Evolutionary conservation across 225 moss, liverwort and hornwort genomes (phyloP).

Genomic region (Neckera pumila): DNA sequence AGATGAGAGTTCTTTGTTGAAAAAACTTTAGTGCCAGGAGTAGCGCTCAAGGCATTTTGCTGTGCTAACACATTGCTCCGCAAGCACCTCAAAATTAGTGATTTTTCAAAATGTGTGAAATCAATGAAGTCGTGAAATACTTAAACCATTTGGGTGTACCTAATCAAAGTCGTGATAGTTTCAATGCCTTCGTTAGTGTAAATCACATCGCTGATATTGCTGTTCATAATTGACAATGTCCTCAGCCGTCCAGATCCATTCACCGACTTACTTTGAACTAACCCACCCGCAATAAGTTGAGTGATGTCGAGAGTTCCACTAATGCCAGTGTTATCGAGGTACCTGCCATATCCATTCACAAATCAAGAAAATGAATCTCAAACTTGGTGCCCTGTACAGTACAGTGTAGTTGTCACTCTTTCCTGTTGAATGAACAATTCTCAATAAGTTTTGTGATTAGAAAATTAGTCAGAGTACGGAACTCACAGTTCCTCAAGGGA

Average conservation of each 20-base stretch:
- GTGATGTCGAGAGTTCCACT: not conserved
- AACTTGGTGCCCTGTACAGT: not conserved
- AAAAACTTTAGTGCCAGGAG: no score
- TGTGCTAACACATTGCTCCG: not conserved
- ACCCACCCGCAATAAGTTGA: not conserved
- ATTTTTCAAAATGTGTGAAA: not conserved
- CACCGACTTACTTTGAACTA: not conserved
- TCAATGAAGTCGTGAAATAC: not conserved
- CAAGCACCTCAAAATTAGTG: not conserved
- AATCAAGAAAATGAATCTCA: not conserved
- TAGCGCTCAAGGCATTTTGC: not conserved
- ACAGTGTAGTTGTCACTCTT: not conserved
- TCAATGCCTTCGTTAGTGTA: not conserved
- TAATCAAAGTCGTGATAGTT: not conserved
- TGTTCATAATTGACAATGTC: not conserved
- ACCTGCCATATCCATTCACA: not conserved
- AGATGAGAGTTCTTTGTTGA: not conserved
- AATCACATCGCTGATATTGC: not conserved
- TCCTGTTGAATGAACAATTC: not conserved
- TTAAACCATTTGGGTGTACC: not conserved
- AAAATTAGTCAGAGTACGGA: not conserved
- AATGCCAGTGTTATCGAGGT: not conserved
- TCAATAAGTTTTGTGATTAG: not conserved
- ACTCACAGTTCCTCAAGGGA: not conserved
- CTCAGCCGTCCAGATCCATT: not conserved